A percentile compares a stretch with the other conserved stretches of the same genome.
These are phyloP conservation scores for Ceratopteris richardii DNA, from an alignment of 75 land plant genomes.

Conservation along the genomic window DNA sequence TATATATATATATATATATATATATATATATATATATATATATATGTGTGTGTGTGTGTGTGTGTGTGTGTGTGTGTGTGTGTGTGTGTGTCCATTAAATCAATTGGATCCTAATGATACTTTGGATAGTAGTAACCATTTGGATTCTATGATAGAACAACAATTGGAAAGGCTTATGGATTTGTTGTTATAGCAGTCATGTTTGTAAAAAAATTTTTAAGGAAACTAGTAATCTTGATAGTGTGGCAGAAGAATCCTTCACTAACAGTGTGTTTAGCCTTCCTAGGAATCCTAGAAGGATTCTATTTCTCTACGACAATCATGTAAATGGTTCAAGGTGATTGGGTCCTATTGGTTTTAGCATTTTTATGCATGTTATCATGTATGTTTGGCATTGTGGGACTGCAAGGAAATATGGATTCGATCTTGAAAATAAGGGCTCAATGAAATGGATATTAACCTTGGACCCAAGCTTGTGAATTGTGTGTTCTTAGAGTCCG, in stretches of 20 bases:
- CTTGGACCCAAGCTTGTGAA: conserved; percentile 39
- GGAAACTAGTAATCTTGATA: conserved; percentile 65
- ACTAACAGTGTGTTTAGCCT: conserved; percentile 31
- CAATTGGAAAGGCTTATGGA: conserved; percentile 83
- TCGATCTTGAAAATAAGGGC: conserved; percentile 49
- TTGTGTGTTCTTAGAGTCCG: conserved; percentile 51
- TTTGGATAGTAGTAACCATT: conserved; percentile 48
- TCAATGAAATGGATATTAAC: conserved; percentile 43
- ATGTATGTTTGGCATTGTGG: conserved; percentile 52
- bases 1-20: no score
- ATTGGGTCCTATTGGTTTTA: conserved; percentile 43
- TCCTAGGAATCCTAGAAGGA: conserved; percentile 36
- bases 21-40: no score
- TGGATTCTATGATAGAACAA: conserved; percentile 61
- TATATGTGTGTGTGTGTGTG: no score
- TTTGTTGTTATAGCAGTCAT: conserved; percentile 67
- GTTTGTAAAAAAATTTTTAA: conserved; percentile 80
- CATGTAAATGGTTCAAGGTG: conserved; percentile 39
- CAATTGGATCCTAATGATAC: conserved; percentile 79
- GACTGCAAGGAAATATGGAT: conserved; percentile 47
- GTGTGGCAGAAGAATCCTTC: conserved; percentile 54
- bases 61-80: no score
- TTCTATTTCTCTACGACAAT: conserved; percentile 38
- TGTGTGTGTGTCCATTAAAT: conserved; percentile 85
- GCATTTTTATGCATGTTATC: conserved; percentile 27